Conservation (phyloP, 2,329 filamentous ascomycete species). For the Rhynchosporium secalis region DNA sequence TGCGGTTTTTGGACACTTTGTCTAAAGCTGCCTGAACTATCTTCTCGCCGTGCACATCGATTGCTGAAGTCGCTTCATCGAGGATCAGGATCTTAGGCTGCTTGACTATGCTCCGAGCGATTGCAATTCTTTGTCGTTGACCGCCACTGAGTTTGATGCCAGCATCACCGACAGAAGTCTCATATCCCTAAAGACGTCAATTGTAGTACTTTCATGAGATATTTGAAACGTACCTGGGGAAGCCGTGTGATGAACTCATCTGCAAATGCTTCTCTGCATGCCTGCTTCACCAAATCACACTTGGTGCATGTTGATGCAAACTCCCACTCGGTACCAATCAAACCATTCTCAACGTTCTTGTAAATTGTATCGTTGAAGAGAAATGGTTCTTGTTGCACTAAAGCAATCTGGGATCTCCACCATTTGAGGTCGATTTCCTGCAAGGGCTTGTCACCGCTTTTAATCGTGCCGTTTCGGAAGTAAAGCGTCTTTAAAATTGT, state of each 20-base stretch:
- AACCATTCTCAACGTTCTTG: slow-evolving; percentile 61
- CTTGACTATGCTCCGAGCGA: slow-evolving; percentile 67
- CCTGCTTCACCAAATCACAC: slow-evolving; percentile 58
- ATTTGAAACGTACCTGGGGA: slow-evolving; percentile 48
- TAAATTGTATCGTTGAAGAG: slow-evolving; percentile 67
- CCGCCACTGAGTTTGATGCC: slow-evolving; percentile 79
- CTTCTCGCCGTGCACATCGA: slow-evolving; percentile 46
- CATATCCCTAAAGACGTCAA: slow-evolving; percentile 55
- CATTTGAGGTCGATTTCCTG: slow-evolving; percentile 62
- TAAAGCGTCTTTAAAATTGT: slow-evolving; percentile 28
- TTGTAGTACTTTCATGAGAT: not conserved
- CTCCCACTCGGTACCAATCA: slow-evolving; percentile 55
- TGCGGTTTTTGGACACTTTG: slow-evolving; percentile 54
- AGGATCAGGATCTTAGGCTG: slow-evolving; percentile 67
- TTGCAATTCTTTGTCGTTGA: slow-evolving; percentile 76
- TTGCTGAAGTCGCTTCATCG: slow-evolving; percentile 64
- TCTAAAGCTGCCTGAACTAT: slow-evolving; percentile 56
- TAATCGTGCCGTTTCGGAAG: slow-evolving; percentile 48
- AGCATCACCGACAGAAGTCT: slow-evolving; percentile 73
- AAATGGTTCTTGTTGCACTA: slow-evolving; percentile 69
- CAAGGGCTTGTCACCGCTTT: slow-evolving; percentile 54
- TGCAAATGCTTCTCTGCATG: slow-evolving; percentile 67
- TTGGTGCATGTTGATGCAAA: slow-evolving; percentile 56
- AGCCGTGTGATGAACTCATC: slow-evolving; percentile 68
- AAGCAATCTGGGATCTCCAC: slow-evolving; percentile 59